Evolutionary conservation across 805 yeast species (phyloP), one percentile per base, ranked within the genome.

Genomic region (Yarrowia sp.): DNA sequence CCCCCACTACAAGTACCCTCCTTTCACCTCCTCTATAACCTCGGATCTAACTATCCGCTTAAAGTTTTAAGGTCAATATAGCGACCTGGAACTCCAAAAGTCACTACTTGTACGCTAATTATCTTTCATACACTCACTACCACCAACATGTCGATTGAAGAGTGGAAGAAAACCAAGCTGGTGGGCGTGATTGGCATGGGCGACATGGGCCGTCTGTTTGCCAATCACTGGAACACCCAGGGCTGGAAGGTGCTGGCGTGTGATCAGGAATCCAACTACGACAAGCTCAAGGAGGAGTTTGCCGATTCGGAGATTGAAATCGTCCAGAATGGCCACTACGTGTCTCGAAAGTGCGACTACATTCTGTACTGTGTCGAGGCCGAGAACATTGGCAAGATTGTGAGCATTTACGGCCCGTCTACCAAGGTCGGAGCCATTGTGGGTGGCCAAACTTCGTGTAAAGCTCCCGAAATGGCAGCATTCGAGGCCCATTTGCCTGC

Each of bases 371-470:
- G 93, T 68, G 98, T 95, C 3, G 99, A 95, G 77, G 97, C 98
- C 1, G 96, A 89, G 70, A 86, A 86, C 74, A 88, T 95, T 61
- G 86, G 81, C 56, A 82, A 83, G 68, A 91, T 95, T 44, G 96
- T 92, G 6, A 74, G 84, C 5, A 52, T 79, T 44, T 94, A 94
- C 77, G 98, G 97, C 0, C 94, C 97, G 0, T 89, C 81, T 0
- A 87, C 97, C 4, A 94, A 94, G 75, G 78, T 87, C 3, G 96
- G 96, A 2, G 89, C 96, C 3, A 86, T 93, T 49, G 97, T 95
- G 6, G 99, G 98, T n/a, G 99, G 99, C 9, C 99, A 95, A 78
- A 93, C 99, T 0, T 90, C 97, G 10, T 94, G 98, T 78, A 95
- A 95, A 74, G 87, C 85, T 33, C 96, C 96, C 0, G 99, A 95